A percentile compares a stretch with the other conserved stretches of the same genome.
Evolutionary conservation across 2,329 filamentous ascomycete species (phyloP).

Genomic region (Alternaria infectoria): DNA sequence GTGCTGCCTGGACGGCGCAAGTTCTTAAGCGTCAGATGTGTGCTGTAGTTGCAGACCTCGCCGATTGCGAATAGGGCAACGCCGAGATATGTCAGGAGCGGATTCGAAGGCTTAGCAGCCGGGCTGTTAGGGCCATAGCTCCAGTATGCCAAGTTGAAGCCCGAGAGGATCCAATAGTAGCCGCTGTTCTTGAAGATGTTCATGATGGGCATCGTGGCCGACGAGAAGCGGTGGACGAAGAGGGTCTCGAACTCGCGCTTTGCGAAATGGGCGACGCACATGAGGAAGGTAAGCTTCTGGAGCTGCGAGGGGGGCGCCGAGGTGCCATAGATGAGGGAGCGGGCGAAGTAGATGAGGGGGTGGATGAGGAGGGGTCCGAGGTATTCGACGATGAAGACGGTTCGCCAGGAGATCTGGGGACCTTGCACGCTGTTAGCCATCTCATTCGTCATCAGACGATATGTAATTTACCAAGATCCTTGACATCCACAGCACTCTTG

Average conservation of each 20-base stretch:
- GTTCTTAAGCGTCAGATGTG: conserved; percentile 78
- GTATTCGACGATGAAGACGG: conserved; percentile 95
- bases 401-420: conserved; percentile 87
- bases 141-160: conserved; percentile 81
- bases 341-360: conserved; percentile 71
- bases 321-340: conserved; percentile 73
- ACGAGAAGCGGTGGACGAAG: conserved; percentile 93
- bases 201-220: conserved; percentile 86
- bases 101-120: conserved; percentile 62
- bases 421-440: conserved; percentile 58
- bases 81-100: conserved; percentile 62
- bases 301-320: conserved; percentile 63
- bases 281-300: conserved; percentile 75
- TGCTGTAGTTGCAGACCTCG: conserved; percentile 79
- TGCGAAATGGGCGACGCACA: conserved; percentile 83
- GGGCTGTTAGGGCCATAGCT: conserved; percentile 79
- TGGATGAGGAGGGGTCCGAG: conserved; percentile 90
- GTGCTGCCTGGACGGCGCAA: conserved; percentile 78
- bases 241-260: conserved; percentile 96
- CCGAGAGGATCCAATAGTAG: conserved; percentile 91
- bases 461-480: conserved; percentile 77
- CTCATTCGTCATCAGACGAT: neutral
- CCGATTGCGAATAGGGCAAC: conserved; percentile 76
- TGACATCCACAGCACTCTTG: conserved; percentile 75
- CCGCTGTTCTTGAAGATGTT: conserved; percentile 96